Percentiles rank a stretch among this genome's conserved stretches.
Conservation (phyloP, 768 basidiomycete species). For the Tulasnella sp. region DNA sequence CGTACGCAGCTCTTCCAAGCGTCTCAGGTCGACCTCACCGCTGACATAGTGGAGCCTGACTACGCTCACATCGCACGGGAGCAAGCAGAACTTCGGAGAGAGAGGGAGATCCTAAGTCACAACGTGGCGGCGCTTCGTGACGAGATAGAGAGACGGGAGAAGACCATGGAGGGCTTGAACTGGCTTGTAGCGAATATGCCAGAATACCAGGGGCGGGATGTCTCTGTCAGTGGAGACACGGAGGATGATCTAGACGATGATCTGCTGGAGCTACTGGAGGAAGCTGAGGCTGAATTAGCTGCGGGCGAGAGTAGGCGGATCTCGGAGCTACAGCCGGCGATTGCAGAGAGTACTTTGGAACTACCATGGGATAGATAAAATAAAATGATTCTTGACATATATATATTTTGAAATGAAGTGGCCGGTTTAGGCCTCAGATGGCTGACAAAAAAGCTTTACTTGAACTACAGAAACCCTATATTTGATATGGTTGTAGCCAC, state of each 20-base stretch:
- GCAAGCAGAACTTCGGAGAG: background rate
- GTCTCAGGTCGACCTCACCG: too few relatives aligned
- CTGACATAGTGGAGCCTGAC: background rate
- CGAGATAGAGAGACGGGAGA: constrained; percentile 3
- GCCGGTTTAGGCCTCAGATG: too few relatives aligned
- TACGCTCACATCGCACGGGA: background rate
- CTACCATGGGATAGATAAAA: too few relatives aligned
- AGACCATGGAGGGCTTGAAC: constrained; percentile 8
- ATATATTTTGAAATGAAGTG: too few relatives aligned
- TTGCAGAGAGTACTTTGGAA: too few relatives aligned
- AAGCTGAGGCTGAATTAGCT: background rate
- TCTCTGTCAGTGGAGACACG: background rate
- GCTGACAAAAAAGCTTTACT: too few relatives aligned
- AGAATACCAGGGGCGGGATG: constrained; percentile 1
- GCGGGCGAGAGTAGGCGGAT: background rate
- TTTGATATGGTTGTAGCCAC: too few relatives aligned
- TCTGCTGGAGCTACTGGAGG: background rate
- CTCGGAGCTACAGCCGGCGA: background rate
- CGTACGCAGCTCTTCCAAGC: too few relatives aligned
- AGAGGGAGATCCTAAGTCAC: background rate
- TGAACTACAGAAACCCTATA: too few relatives aligned
- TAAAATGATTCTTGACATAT: too few relatives aligned
- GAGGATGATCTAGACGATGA: background rate
- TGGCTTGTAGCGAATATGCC: constrained; percentile 10
- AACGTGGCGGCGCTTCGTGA: background rate